These are phyloP conservation scores for Crithidia mellificae DNA, from an alignment of 208 protist species.

Conservation along the genomic window DNA sequence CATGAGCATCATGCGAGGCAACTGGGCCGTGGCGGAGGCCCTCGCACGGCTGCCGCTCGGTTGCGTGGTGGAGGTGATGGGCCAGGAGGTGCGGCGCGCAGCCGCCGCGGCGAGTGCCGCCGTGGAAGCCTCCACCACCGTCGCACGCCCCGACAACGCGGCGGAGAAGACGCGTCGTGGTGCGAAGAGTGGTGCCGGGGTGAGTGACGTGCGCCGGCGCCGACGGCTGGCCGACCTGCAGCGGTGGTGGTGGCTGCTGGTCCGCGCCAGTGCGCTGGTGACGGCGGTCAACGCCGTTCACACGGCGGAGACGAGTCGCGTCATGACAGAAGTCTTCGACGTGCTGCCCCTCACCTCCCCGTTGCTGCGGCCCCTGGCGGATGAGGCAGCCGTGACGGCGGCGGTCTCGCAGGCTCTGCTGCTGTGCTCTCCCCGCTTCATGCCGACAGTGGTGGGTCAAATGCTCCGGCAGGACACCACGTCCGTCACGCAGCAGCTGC, in stretches of 20 bases:
- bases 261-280: slow-evolving; percentile 39
- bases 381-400: background rate
- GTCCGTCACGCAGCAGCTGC: slow-evolving; percentile 2
- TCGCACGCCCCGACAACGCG: background rate
- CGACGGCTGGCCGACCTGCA: slow-evolving; percentile 9
- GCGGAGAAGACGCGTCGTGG: background rate
- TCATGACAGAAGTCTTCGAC: slow-evolving; percentile 20
- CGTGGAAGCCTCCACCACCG: background rate
- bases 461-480: slow-evolving; percentile 24
- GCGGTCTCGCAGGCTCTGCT: slow-evolving; percentile 14
- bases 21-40: slow-evolving; percentile 28
- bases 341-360: slow-evolving; percentile 19
- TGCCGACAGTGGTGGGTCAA: slow-evolving; percentile 22
- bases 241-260: slow-evolving; percentile 45
- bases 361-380: slow-evolving; percentile 15
- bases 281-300: slow-evolving; percentile 33
- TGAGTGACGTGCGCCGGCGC: slow-evolving; percentile 8
- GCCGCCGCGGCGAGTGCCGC: slow-evolving; percentile 2
- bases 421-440: slow-evolving; percentile 17
- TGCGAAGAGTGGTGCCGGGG: background rate
- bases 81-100: slow-evolving; percentile 18
- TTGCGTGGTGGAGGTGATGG: slow-evolving; percentile 15
- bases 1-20: slow-evolving; percentile 10
- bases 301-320: slow-evolving; percentile 11
- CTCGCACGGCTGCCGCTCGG: slow-evolving; percentile 28